Evolutionary conservation across 176 grass and related monocot species (phyloP).

Genomic region (Rhynchospora tenuis): DNA sequence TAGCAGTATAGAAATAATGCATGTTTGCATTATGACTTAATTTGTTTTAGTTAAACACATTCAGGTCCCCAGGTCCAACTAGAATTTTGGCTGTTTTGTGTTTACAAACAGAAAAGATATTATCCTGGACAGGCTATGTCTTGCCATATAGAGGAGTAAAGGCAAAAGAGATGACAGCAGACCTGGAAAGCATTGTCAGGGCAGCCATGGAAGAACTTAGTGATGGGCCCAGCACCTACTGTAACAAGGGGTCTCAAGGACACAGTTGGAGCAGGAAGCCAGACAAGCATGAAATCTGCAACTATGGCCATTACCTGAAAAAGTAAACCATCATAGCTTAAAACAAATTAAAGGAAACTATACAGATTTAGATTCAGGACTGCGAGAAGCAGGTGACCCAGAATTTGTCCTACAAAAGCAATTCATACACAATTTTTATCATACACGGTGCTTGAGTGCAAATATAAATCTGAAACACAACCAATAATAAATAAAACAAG

Average conservation of each 20-base stretch:
- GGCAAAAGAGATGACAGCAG: neutral
- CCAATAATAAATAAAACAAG: neutral
- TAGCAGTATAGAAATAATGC: neutral
- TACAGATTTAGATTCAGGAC: neutral
- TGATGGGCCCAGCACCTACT: slow-evolving; percentile 53
- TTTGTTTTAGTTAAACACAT: neutral
- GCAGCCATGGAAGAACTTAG: slow-evolving; percentile 88
- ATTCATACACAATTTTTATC: neutral
- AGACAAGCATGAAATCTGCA: slow-evolving; percentile 99
- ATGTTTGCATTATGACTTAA: neutral
- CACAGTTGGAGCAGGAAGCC: slow-evolving; percentile 98
- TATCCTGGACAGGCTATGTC: neutral
- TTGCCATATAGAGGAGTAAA: neutral
- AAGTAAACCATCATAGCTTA: slow-evolving; percentile 6
- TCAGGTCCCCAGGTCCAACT: neutral
- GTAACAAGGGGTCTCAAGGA: slow-evolving; percentile 65
- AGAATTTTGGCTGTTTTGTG: neutral
- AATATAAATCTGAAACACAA: neutral
- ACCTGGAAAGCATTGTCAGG: slow-evolving; percentile 99
- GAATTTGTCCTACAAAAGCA: neutral
- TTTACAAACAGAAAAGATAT: neutral
- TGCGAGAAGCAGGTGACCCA: neutral
- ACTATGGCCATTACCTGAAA: slow-evolving; percentile 91
- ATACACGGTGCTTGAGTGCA: neutral
- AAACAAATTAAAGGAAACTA: neutral